A percentile compares a stretch with the other conserved stretches of the same genome.
These are phyloP conservation scores for Debaryomyces robertsiae DNA, from an alignment of 1,139 yeast species.

Conservation along the genomic window DNA sequence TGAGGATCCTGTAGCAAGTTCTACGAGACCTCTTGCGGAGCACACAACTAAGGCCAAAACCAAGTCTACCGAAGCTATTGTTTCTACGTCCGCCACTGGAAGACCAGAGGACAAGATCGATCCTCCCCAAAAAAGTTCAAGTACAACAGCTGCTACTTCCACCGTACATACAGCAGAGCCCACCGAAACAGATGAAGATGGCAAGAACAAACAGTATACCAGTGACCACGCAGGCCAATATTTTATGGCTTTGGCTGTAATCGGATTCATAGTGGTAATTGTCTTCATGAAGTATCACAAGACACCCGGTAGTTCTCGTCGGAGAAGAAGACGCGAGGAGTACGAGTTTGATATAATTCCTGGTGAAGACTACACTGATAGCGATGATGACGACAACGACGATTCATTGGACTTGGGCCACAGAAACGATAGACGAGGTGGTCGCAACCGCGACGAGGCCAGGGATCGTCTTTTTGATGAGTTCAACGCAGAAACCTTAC, in stretches of 20 bases:
- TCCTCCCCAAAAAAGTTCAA: constrained; percentile 9
- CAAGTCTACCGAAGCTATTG: constrained; percentile 9
- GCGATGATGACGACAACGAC: constrained; percentile 26
- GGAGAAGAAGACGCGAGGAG: constrained; percentile 70
- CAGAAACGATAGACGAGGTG: constrained; percentile 22
- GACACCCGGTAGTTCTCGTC: constrained; percentile 48
- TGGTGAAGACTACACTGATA: constrained; percentile 58
- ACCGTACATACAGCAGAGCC: constrained; percentile 12
- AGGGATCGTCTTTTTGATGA: constrained; percentile 45
- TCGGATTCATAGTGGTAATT: constrained; percentile 60
- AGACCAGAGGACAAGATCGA: constrained; percentile 11
- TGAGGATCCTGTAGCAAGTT: constrained; percentile 6
- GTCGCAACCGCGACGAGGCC: constrained; percentile 31
- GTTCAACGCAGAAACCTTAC: constrained; percentile 40
- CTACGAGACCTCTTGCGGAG: not conserved
- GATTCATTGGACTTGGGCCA: constrained; percentile 32
- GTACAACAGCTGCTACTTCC: constrained; percentile 7
- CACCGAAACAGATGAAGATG: constrained; percentile 27
- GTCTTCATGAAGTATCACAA: constrained; percentile 57
- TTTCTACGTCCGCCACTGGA: constrained; percentile 12
- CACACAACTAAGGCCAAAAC: constrained; percentile 5
- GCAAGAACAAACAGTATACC: constrained; percentile 35
- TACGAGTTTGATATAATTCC: constrained; percentile 80
- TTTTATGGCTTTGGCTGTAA: constrained; percentile 57
- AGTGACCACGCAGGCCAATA: constrained; percentile 55